Conservation (phyloP, 192 early-diverging fungal species). For the Backusella australiensis region DNA sequence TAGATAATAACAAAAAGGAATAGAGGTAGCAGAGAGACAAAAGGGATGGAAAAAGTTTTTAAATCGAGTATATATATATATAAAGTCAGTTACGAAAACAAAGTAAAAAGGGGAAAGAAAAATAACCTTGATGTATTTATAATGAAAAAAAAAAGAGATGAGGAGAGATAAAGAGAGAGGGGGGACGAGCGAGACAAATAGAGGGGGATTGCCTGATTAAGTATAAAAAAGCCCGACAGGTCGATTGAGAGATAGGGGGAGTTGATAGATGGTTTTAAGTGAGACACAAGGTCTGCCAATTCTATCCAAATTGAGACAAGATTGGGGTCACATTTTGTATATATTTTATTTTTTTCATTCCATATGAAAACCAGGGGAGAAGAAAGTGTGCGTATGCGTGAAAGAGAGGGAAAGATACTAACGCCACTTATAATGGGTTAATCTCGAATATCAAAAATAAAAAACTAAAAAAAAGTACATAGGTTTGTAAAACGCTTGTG, state of each 20-base stretch:
- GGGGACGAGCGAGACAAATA: background rate
- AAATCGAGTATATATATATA: background rate
- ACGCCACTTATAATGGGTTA: background rate
- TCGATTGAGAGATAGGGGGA: slow-evolving; percentile 3
- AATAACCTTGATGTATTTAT: background rate
- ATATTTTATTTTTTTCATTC: background rate
- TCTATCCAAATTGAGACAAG: slow-evolving; percentile 4
- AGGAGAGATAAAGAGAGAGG: background rate
- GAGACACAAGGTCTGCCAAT: background rate
- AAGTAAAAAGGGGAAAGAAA: slow-evolving; percentile 5
- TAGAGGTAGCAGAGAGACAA: background rate
- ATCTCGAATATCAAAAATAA: background rate
- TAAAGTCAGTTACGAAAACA: background rate
- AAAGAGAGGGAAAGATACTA: background rate
- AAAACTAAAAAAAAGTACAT: background rate
- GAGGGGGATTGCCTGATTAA: slow-evolving; percentile 9
- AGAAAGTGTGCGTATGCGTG: background rate
- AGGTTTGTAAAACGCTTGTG: background rate
- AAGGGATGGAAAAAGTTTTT: background rate
- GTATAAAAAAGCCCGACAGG: background rate
- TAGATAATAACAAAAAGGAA: background rate
- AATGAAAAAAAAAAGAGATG: background rate
- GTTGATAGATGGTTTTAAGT: background rate
- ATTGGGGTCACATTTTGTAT: background rate
- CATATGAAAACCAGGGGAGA: slow-evolving; percentile 1